Evolutionary conservation across 2,329 filamentous ascomycete genomes (phyloP), one percentile per base, ranked within the genome.

Genomic region (Botryosphaeria dothidea): DNA sequence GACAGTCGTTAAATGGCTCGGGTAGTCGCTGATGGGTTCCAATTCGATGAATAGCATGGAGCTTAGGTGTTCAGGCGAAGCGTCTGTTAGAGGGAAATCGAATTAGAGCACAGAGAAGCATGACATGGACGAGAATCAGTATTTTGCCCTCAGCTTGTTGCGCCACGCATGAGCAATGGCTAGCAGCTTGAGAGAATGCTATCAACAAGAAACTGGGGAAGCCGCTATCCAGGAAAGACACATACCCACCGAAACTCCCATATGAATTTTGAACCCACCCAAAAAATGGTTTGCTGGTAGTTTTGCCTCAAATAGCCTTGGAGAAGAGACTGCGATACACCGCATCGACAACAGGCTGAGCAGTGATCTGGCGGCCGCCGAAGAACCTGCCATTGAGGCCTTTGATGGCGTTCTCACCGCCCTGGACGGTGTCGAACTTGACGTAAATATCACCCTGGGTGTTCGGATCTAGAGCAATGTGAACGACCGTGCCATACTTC

Each of bases 311-410:
- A 3, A 65, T 36, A 36, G 62, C 62, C 62, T 65, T 65, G 17
- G 62, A 65, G 45, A 65, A 97, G 81, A 96, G 88, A 85, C 91
- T 96, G 88, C 92, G 95, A 88, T 98, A 99, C 82, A 99, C 92
- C 75, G 94, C 64, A 81, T 99, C 95, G 79, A 98, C 94, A 81
- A 99, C 92, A 78, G 93, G 95, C 69, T 93, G 91, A 72, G 94
- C 95, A 77, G 91, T 94, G 79, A 99, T 96, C 84, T 92, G 92
- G 74, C 90, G 88, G 74, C 92, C 92, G 75, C 92, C 95, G 80
- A 99, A 99, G 80, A 92, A 97, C 76, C 95, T 90, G 75, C 95
- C 95, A 79, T 99, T 98, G 68, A 99, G 88, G 75, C 95, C 95
- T 79, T 96, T 96, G 81, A 98, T 96, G 73, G 95, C 95, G 77